Evolutionary conservation across 192 early-diverging fungal species (phyloP).

Genomic region (Gorgonomyces haynaldii): DNA sequence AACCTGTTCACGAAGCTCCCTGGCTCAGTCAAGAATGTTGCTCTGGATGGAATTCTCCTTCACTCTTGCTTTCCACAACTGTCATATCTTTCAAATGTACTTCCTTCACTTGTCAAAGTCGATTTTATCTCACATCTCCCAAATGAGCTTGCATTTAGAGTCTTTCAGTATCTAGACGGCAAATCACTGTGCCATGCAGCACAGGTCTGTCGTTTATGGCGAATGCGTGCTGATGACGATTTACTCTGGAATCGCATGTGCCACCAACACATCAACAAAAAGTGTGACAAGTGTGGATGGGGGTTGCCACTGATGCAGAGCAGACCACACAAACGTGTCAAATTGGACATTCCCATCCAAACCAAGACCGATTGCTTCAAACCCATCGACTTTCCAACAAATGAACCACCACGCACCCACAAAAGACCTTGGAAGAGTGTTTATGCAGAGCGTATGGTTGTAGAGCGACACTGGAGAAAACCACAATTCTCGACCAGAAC

Average conservation of each 20-base stretch:
- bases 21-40: not conserved
- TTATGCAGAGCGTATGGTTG: constrained; percentile 80
- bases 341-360: not conserved
- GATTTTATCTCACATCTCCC: constrained; percentile 73
- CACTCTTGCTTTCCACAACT: constrained; percentile 80
- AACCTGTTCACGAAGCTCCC: not conserved
- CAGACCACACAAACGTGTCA: not conserved
- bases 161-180: constrained; percentile 87
- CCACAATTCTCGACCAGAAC: constrained; percentile 54
- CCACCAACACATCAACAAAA: constrained; percentile 91
- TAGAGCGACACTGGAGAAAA: constrained; percentile 91
- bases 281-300: constrained; percentile 94
- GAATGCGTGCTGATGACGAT: constrained; percentile 78
- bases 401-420: not conserved
- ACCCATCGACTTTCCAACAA: not conserved
- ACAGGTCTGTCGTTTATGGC: constrained; percentile 77
- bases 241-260: constrained; percentile 95
- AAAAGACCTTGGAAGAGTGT: constrained; percentile 82
- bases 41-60: constrained; percentile 40
- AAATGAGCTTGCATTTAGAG: constrained; percentile 67
- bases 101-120: constrained; percentile 63
- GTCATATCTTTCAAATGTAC: constrained; percentile 60
- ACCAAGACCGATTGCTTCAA: not conserved
- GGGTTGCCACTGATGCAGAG: constrained; percentile 73
- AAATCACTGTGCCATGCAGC: constrained; percentile 80